Evolutionary conservation across 176 grass and related monocot species (phyloP), one percentile per base, ranked within the genome.

Genomic region (Juncus inflexus): DNA sequence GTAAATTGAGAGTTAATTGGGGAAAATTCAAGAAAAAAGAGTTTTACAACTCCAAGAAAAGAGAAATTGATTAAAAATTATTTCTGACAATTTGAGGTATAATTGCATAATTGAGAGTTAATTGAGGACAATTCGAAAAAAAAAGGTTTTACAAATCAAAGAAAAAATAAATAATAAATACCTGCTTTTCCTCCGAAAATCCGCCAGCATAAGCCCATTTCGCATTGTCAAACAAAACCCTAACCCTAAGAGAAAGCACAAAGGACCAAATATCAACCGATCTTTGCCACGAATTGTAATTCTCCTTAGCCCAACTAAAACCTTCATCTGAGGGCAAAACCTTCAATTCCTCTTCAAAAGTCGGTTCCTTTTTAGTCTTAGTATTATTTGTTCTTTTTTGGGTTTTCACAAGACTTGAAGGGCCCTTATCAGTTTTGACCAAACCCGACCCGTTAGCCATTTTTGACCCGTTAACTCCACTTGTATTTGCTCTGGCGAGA

Each of bases 261-360:
- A 96, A 96, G 41, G 87, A 91, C 91, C 91, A 96, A 78, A 96
- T 83, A 78, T 96, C 87, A 37, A 67, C 37, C 19, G 81, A 87
- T 78, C 91, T 88, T 65, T 96, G 91, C 79, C 68, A 82, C 12
- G 81, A 67, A 74, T 83, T 96, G 59, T 96, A 96, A 65, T 71
- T 91, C 28, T 90, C 84, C 71, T 96, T 91, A 35, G 91, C 81
- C 91, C 91, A 96, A 64, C 87, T 96, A 64, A 96, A 96, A 50
- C 87, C 81, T 61, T 96, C 91, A 12, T 96, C 91, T 42, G 91
- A 96, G 51, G 91, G 91, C 67, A 96, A 77, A 81, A 96, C 50
- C 79, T 73, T 96, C 60, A 96, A 67, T 61, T 96, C 87, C 62
- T 86, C 84, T 61, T 74, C 74, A 65, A 91, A 80, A 4, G 74